Conservation (phyloP, 768 basidiomycete genomes). For the Lyophyllum decastes region DNA sequence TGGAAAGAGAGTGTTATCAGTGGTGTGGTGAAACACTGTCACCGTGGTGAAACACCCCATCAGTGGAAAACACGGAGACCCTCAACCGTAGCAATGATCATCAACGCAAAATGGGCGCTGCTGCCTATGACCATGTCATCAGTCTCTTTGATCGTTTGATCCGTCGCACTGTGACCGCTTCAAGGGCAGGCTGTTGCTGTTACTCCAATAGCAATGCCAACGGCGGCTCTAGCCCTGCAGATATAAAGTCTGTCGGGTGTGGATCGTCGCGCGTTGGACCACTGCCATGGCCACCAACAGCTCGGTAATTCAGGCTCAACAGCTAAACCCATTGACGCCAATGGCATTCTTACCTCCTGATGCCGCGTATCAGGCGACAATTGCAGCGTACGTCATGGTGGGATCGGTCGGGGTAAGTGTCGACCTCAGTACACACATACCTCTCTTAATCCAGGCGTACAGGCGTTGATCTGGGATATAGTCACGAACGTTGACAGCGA, state of each 20-base stretch:
- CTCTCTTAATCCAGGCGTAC: not conserved
- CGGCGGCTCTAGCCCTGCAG: not conserved
- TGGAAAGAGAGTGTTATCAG: too few species aligned
- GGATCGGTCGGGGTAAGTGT: conserved; percentile 17
- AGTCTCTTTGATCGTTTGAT: too few species aligned
- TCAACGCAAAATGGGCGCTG: too few species aligned
- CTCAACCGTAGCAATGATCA: too few species aligned
- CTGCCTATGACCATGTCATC: too few species aligned
- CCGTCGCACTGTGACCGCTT: too few species aligned
- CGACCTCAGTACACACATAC: not conserved
- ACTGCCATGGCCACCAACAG: conserved; percentile 27
- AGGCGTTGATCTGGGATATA: conserved; percentile 35
- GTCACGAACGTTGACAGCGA: conserved; percentile 28
- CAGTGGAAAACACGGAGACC: too few species aligned
- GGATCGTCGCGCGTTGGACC: conserved; percentile 2
- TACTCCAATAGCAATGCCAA: too few species aligned
- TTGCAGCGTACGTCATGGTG: conserved; percentile 27
- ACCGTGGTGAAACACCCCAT: too few species aligned
- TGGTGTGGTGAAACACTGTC: too few species aligned
- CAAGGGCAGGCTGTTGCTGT: too few species aligned
- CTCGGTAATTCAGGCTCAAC: conserved; percentile 11
- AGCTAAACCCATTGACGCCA: conserved; percentile 30
- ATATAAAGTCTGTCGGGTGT: not conserved
- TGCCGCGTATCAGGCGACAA: conserved; percentile 25
- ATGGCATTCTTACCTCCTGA: conserved; percentile 29